Conservation (phyloP, 192 early-diverging fungal genomes). For the Pilaira anomala region DNA sequence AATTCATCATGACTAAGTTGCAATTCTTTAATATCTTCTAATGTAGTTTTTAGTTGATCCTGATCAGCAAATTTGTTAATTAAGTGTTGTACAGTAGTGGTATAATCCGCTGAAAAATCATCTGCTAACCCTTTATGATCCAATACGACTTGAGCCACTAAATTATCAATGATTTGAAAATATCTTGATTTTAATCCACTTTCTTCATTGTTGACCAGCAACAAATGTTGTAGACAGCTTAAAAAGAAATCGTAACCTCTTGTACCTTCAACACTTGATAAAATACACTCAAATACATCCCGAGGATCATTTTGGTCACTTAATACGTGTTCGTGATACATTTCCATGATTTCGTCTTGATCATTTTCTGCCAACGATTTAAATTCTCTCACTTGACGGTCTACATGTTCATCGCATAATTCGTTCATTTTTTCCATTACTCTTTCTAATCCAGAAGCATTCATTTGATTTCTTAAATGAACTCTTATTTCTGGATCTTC, state of each 20-base stretch:
- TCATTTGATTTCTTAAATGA: slow-evolving; percentile 70
- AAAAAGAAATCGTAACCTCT: slow-evolving; percentile 70
- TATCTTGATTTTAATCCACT: slow-evolving; percentile 61
- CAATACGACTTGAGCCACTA: slow-evolving; percentile 77
- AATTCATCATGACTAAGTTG: slow-evolving; percentile 64
- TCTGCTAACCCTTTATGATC: slow-evolving; percentile 61
- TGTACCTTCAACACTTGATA: slow-evolving; percentile 68
- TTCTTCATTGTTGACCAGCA: slow-evolving; percentile 66
- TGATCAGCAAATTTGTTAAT: slow-evolving; percentile 78
- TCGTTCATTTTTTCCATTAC: slow-evolving; percentile 59
- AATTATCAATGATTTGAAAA: slow-evolving; percentile 74
- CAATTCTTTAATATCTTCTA: slow-evolving; percentile 64
- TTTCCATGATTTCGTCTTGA: slow-evolving; percentile 58
- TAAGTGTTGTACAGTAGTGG: slow-evolving; percentile 67
- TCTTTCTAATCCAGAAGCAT: slow-evolving; percentile 62
- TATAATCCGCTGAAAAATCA: slow-evolving; percentile 41
- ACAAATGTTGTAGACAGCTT: slow-evolving; percentile 70
- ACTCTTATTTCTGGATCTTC: slow-evolving; percentile 75
- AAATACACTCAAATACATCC: slow-evolving; percentile 71
- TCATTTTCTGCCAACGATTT: slow-evolving; percentile 39
- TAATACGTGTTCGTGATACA: slow-evolving; percentile 65
- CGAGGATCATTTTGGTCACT: slow-evolving; percentile 72
- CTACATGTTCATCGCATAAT: slow-evolving; percentile 45
- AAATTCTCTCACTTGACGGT: slow-evolving; percentile 32
- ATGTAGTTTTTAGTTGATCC: slow-evolving; percentile 67